These are phyloP conservation scores for Escallonia herrerae DNA, from an alignment of 129 eudicot species.

Conservation along the genomic window DNA sequence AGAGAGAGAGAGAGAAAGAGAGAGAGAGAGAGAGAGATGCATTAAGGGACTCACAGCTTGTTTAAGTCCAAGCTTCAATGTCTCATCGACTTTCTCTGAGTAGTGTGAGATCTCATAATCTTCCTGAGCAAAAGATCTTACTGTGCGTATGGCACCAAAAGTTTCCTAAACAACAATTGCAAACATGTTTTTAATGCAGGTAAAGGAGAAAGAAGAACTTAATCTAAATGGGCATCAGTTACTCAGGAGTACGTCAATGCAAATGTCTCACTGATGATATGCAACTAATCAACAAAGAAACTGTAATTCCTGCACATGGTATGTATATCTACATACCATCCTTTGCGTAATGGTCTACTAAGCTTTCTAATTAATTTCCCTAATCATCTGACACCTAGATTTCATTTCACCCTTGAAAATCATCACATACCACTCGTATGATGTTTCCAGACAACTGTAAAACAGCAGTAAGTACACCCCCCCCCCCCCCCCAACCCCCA, in stretches of 20 bases:
- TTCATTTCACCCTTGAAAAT: too few relatives aligned
- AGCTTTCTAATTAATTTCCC: too few relatives aligned
- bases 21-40: background rate
- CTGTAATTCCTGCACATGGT: background rate
- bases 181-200: background rate
- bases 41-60: constrained; percentile 68
- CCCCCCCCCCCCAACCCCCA: background rate
- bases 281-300: background rate
- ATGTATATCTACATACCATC: background rate
- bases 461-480: background rate
- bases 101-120: constrained; percentile 52
- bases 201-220: too few relatives aligned
- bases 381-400: too few relatives aligned
- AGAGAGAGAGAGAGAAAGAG: background rate
- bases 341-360: background rate
- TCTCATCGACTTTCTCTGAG: constrained; percentile 77
- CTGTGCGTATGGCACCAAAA: constrained; percentile 90
- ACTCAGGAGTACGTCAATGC: too few relatives aligned
- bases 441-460: too few relatives aligned
- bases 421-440: too few relatives aligned
- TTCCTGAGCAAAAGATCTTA: constrained; percentile 92
- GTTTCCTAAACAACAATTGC: constrained; percentile 48
- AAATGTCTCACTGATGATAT: too few relatives aligned
- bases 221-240: too few relatives aligned
- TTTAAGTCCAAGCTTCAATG: constrained; percentile 77